These are phyloP conservation scores for Neurospora tetraspora DNA, from an alignment of 495 filamentous ascomycete genomes.

Conservation along the genomic window DNA sequence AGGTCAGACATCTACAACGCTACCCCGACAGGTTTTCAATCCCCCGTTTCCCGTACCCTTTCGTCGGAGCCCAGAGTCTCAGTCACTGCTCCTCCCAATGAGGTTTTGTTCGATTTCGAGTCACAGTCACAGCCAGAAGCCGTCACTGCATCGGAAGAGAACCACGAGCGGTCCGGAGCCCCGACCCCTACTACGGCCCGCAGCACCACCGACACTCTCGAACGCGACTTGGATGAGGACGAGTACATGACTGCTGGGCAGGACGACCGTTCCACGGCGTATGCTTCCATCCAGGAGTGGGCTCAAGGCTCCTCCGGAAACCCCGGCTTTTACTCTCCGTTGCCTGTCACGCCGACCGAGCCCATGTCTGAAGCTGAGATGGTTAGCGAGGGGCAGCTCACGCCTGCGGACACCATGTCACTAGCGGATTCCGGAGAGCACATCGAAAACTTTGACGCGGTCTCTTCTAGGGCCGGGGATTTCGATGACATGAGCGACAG, in stretches of 20 bases:
- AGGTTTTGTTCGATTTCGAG: slow-evolving; percentile 25
- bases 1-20: slow-evolving; percentile 41
- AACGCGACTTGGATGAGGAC: slow-evolving; percentile 27
- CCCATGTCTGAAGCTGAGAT: slow-evolving; percentile 33
- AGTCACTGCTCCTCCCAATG: neutral
- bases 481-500: slow-evolving; percentile 59
- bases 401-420: slow-evolving; percentile 41
- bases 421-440: slow-evolving; percentile 34
- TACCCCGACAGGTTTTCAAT: slow-evolving; percentile 25
- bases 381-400: slow-evolving; percentile 37
- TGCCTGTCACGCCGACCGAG: slow-evolving; percentile 29
- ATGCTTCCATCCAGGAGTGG: slow-evolving; percentile 47
- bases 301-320: slow-evolving; percentile 30
- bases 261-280: slow-evolving; percentile 23
- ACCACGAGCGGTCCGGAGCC: neutral
- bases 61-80: slow-evolving; percentile 11
- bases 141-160: slow-evolving; percentile 3
- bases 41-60: slow-evolving; percentile 11
- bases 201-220: slow-evolving; percentile 13
- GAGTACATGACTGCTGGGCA: slow-evolving; percentile 40
- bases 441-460: slow-evolving; percentile 22
- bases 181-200: slow-evolving; percentile 2
- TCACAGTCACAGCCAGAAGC: slow-evolving; percentile 4
- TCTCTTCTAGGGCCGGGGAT: slow-evolving; percentile 18
- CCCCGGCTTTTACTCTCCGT: slow-evolving; percentile 42